Conservation (phyloP, 805 yeast genomes). For the Wickerhamiella alocasiicola region DNA sequence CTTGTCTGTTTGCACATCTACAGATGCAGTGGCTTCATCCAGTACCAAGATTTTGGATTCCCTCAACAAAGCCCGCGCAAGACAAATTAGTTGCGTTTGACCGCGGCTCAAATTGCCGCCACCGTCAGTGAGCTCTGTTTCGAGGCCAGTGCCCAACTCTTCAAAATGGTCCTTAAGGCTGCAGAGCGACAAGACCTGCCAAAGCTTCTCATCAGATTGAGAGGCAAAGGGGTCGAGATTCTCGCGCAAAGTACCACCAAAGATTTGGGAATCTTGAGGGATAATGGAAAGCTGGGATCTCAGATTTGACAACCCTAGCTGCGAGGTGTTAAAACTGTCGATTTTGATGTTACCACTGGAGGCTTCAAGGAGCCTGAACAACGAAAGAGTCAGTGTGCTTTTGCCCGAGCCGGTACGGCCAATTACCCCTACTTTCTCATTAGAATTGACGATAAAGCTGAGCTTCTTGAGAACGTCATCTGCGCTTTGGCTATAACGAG, state of each 20-base stretch:
- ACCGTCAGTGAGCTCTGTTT: constrained; percentile 47
- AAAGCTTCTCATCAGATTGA: constrained; percentile 43
- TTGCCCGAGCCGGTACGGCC: constrained; percentile 91
- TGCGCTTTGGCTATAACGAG: constrained; percentile 51
- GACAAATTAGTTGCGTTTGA: constrained; percentile 54
- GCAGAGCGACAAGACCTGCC: constrained; percentile 57
- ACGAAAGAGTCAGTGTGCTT: constrained; percentile 54
- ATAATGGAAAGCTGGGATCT: constrained; percentile 67
- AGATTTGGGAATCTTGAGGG: constrained; percentile 82
- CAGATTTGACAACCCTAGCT: constrained; percentile 52
- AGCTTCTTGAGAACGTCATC: constrained; percentile 55
- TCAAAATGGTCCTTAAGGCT: constrained; percentile 45
- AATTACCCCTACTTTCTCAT: constrained; percentile 71
- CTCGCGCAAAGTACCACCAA: constrained; percentile 62
- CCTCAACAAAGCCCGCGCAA: constrained; percentile 60
- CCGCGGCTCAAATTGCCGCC: constrained; percentile 58
- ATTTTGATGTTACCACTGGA: constrained; percentile 41
- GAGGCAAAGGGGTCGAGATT: constrained; percentile 67
- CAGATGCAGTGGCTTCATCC: constrained; percentile 70
- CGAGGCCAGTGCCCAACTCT: constrained; percentile 48
- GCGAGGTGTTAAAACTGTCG: constrained; percentile 56
- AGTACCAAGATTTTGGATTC: constrained; percentile 46
- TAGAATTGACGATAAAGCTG: constrained; percentile 36
- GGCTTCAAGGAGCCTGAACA: constrained; percentile 55
- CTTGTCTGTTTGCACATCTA: constrained; percentile 61